A percentile compares a stretch with the other conserved stretches of the same genome.
These are phyloP conservation scores for Neocallimastix lanati DNA, from an alignment of 192 early-diverging fungal genomes.

Conservation along the genomic window DNA sequence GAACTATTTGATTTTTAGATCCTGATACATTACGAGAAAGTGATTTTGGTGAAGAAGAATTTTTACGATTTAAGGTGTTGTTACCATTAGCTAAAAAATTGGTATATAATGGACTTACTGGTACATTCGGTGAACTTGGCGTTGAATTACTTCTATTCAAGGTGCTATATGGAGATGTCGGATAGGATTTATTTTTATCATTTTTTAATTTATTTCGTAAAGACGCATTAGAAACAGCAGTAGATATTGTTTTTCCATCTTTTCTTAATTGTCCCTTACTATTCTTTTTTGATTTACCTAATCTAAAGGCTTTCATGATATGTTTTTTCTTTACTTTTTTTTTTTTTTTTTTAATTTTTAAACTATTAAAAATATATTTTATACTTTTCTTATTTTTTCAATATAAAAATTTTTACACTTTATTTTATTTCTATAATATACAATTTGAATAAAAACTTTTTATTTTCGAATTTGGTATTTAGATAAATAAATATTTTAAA, in stretches of 20 bases:
- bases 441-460: no score
- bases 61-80: not conserved
- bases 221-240: not conserved
- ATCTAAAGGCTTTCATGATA: not conserved
- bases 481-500: no score
- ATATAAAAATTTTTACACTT: no score
- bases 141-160: not conserved
- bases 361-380: not conserved
- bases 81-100: not conserved
- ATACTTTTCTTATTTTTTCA: no score
- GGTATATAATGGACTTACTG: not conserved
- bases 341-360: no score
- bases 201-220: not conserved
- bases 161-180: not conserved
- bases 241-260: not conserved
- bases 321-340: not conserved
- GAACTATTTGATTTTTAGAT: not conserved
- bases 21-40: not conserved
- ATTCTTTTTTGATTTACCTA: not conserved
- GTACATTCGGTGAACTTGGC: not conserved
- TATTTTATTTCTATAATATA: no score
- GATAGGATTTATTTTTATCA: not conserved
- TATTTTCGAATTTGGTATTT: no score
- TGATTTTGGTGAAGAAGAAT: not conserved
- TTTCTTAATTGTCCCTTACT: not conserved